These are phyloP conservation scores for Paspalum vaginatum DNA, from an alignment of 176 grass and related monocot genomes.

Conservation along the genomic window DNA sequence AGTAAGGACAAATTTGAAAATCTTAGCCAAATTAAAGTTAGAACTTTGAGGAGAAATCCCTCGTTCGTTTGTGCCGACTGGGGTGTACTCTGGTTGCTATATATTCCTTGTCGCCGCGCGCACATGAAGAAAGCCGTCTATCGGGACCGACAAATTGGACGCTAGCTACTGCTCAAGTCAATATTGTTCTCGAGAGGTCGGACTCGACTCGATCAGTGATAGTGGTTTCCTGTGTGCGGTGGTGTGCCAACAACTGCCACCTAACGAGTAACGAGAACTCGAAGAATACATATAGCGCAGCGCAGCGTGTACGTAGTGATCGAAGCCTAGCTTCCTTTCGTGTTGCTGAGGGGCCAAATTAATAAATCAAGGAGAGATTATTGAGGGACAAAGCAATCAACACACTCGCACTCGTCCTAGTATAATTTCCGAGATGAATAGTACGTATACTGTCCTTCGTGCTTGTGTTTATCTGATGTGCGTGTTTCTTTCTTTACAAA, in stretches of 20 bases:
- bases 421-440: too few relatives aligned
- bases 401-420: too few relatives aligned
- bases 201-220: too few relatives aligned
- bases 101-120: conserved; percentile 5
- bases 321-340: too few relatives aligned
- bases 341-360: too few relatives aligned
- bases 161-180: conserved; percentile 1
- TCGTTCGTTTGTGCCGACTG: conserved; percentile 16
- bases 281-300: not conserved
- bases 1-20: not conserved
- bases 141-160: not conserved
- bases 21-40: not conserved
- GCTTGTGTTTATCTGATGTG: too few relatives aligned
- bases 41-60: not conserved
- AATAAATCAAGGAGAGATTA: too few relatives aligned
- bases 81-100: not conserved
- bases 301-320: too few relatives aligned
- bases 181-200: not conserved
- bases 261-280: not conserved
- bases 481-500: too few relatives aligned
- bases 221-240: too few relatives aligned
- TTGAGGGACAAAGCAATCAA: too few relatives aligned
- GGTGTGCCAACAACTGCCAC: conserved; percentile 4
- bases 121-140: not conserved
- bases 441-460: too few relatives aligned